Evolutionary conservation across 805 yeast genomes (phyloP), one percentile per base, ranked within the genome.

Genomic region (Candida cerambycidarum): DNA sequence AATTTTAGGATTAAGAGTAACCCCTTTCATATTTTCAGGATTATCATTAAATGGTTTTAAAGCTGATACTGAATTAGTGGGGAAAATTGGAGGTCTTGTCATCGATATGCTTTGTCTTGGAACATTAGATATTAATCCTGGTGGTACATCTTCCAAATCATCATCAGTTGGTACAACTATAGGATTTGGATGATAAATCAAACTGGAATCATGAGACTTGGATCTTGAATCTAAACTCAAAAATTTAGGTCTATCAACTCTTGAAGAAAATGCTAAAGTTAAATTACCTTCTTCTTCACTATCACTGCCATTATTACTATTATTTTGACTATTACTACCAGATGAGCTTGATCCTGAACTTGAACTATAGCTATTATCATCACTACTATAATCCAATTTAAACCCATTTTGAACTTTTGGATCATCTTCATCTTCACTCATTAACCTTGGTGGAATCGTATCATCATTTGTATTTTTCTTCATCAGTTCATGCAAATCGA

Each of bases 251-350:
- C 67, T 53, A 5, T 62, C 46, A 7, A 69, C 59, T 47, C 70
- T 69, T 3, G 76, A 69, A 2, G 70, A 53, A 47, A 75, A 71
- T 19, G 71, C 73, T 30, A 75, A 57, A 0, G 77, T 73, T 43
- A 74, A 55, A 46, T 73, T 69, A 1, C 68, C 75, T 37, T 68
- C 76, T 25, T 58, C 67, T 14, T 69, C 76, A 24, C 63, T 63
- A 5, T 63, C 73, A 34, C 62, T 57, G 32, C 45, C 56, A n/a
- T 41, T 49, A 8, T 48, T 53, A 23, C 43, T 42, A 24, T 42
- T 46, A 3, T 33, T 38, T 10, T 41, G 42, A 18, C 35, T 38
- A 18, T 34, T 24, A 34, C 45, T 39, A 2, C 39, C n/a, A n/a
- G n/a, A n/a, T n/a, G n/a, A n/a, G n/a, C n/a, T n/a, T n/a, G n/a